Base-by-base conservation (phyloP, 2,329 filamentous ascomycete species). In the Canariomyces notabilis region DNA sequence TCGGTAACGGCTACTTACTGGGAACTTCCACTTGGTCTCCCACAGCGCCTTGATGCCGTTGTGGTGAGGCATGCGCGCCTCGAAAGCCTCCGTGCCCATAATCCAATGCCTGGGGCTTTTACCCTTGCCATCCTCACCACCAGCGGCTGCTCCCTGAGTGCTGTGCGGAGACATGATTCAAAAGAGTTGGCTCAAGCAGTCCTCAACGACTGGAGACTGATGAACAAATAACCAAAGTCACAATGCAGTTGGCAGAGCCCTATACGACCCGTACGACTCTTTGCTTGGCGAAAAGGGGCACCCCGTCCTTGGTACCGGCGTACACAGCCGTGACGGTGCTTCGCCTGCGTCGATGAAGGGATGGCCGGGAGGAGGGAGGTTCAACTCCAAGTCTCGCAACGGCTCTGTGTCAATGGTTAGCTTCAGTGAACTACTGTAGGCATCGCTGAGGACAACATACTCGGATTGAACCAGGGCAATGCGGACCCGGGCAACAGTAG, bases 11-110 rank as follows among this genome's bases (percentile, higher is more conserved):
- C 33, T n/a, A 58, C 75, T 46, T 66, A 83, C 80, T 5, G 81
- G 81, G 55, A 75, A 70, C 64, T 82, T 82, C 85, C 85, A 89
- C 65, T 87, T 87, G 6, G 80, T 85, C 66, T 87, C 82, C 85
- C 86, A 89, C 21, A 86, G 67, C 8, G 74, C 74, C 58, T 76
- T 69, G 54, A 83, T 80, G 19, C 75, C 76, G 26, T 72, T 68
- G 54, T 82, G 77, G 58, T 83, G 80, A 16, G 79, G 72, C 71
- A 74, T 73, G 50, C 60, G 61, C 12, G 49, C 57, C 57, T 70
- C 64, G 57, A 70, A 74, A 34, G 65, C 66, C 52, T 66, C 61
- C 16, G 53, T 50, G 44, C 70, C 71, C 70, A 74, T 72, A 37
- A 65, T 60, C 71, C 70, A 74, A 11, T 64, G 57, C 46, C 59